Conservation (phyloP, 192 early-diverging fungal species). For the Podila horticola region DNA sequence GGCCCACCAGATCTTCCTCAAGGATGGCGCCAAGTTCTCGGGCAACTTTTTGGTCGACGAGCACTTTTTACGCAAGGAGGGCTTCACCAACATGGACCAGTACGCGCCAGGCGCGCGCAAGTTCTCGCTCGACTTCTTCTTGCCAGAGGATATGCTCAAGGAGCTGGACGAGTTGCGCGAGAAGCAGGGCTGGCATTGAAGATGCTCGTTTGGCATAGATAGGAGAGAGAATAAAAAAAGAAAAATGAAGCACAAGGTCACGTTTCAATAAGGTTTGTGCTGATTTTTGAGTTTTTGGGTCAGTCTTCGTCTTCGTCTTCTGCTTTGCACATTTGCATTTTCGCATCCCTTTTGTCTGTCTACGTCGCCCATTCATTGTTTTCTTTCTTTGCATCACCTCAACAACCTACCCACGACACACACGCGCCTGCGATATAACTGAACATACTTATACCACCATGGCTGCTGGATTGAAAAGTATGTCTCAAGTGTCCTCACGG, state of each 20-base stretch:
- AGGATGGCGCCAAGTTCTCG: slow-evolving; percentile 62
- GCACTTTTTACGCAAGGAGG: slow-evolving; percentile 73
- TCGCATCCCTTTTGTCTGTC: background rate
- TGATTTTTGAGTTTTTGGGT: background rate
- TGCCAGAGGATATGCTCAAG: slow-evolving; percentile 55
- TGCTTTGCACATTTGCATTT: background rate
- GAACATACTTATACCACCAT: background rate
- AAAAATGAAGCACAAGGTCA: background rate
- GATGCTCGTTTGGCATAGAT: background rate
- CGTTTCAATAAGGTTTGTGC: background rate
- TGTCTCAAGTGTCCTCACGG: slow-evolving; percentile 1
- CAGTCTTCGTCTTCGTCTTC: background rate
- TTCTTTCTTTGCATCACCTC: background rate
- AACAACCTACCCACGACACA: background rate
- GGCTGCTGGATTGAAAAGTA: slow-evolving; percentile 48
- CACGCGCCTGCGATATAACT: background rate
- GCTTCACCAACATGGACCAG: slow-evolving; percentile 75
- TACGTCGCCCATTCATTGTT: background rate
- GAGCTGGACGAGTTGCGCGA: slow-evolving; percentile 38
- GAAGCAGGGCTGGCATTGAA: slow-evolving; percentile 45
- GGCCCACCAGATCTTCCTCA: slow-evolving; percentile 68
- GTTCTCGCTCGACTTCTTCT: slow-evolving; percentile 72
- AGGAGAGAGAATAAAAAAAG: background rate
- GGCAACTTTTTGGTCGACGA: slow-evolving; percentile 88
- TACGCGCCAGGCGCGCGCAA: slow-evolving; percentile 73